Evolutionary conservation across 139 green algal species (phyloP).

Genomic region (Volvox africanus): DNA sequence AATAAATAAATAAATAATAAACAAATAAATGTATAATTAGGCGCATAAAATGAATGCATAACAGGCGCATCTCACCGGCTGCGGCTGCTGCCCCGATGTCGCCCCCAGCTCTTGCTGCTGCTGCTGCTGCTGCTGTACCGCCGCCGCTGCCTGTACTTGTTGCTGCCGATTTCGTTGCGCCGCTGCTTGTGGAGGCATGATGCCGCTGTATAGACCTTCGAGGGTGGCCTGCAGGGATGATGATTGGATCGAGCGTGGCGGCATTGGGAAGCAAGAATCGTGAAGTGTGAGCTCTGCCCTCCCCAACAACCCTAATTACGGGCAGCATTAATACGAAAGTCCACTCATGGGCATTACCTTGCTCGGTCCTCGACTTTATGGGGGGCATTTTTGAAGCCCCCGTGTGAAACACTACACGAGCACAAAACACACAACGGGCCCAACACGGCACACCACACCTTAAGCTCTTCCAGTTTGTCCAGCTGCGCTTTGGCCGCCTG

Average conservation of each 20-base stretch:
- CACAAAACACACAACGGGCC: no score
- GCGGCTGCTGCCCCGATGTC: background rate
- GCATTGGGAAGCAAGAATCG: background rate
- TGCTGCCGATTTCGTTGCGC: background rate
- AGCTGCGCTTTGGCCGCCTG: conserved; percentile 66
- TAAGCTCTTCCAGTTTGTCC: conserved; percentile 69
- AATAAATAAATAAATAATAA: background rate
- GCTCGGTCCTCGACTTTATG: no score
- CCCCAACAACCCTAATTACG: no score
- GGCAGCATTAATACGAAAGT: no score
- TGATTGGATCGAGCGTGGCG: background rate
- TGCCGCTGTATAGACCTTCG: background rate
- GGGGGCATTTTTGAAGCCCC: no score
- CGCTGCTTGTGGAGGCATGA: background rate
- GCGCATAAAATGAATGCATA: no score
- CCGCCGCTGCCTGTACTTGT: background rate
- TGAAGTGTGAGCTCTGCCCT: background rate
- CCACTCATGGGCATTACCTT: no score
- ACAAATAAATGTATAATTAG: background rate
- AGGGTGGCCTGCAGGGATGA: background rate
- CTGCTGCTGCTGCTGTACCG: background rate
- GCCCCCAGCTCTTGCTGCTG: background rate
- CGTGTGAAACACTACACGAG: no score
- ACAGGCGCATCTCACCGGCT: background rate
- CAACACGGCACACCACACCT: conserved; percentile 5